Evolutionary conservation across 2,329 filamentous ascomycete species (phyloP).

Genomic region (Pseudodiploospora longispora): DNA sequence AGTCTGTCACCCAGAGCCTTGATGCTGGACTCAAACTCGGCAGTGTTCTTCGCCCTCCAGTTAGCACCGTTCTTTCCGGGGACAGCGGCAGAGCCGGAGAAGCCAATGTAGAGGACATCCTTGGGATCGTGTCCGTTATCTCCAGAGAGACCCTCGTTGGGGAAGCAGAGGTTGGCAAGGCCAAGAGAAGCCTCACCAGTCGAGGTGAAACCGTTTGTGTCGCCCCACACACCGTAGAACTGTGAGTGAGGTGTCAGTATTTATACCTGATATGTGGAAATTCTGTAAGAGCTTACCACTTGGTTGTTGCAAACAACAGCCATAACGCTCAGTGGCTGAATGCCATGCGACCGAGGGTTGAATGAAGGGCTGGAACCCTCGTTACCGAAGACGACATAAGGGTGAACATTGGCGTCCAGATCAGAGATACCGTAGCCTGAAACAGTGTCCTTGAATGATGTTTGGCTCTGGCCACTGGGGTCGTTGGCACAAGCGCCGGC

Average conservation of each 20-base stretch:
- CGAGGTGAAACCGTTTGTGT: constrained; percentile 43
- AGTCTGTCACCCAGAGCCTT: constrained; percentile 36
- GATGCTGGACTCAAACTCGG: constrained; percentile 41
- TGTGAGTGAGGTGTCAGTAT: neutral
- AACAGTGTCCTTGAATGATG: constrained; percentile 30
- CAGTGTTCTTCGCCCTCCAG: constrained; percentile 38
- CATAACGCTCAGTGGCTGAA: constrained; percentile 38
- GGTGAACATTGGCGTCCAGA: constrained; percentile 35
- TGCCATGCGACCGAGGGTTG: constrained; percentile 24
- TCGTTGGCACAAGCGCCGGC: constrained; percentile 28
- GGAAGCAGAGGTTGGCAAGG: constrained; percentile 44
- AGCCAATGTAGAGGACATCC: constrained; percentile 50
- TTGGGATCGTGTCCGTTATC: constrained; percentile 41
- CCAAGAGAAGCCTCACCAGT: constrained; percentile 43
- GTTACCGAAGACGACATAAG: constrained; percentile 40
- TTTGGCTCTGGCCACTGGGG: constrained; percentile 28
- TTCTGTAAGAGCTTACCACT: constrained; percentile 17
- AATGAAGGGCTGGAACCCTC: constrained; percentile 22
- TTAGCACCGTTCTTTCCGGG: constrained; percentile 39
- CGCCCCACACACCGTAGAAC: constrained; percentile 47
- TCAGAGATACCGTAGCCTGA: constrained; percentile 23
- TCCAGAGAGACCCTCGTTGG: constrained; percentile 35
- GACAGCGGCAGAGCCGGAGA: constrained; percentile 41
- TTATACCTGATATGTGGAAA: neutral
- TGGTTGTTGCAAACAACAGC: constrained; percentile 38